Evolutionary conservation across 2,329 filamentous ascomycete species (phyloP), one percentile per base, ranked within the genome.

Genomic region (Ophiostoma angusticollis): DNA sequence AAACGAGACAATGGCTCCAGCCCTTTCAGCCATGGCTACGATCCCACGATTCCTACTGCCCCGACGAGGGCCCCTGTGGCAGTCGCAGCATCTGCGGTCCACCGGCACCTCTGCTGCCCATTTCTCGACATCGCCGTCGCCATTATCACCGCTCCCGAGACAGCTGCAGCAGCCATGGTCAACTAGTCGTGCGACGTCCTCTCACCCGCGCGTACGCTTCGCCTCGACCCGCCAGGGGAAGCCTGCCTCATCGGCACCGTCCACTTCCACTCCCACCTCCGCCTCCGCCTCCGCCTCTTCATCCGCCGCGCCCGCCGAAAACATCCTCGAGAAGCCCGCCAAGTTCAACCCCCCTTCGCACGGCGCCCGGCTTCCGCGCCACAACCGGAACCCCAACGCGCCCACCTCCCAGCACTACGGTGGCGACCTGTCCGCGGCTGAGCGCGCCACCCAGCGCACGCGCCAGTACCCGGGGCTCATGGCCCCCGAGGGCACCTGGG

Each of bases 261-360:
- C n/a, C n/a, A n/a, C n/a, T n/a, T n/a, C n/a, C n/a, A n/a, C n/a
- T n/a, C n/a, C n/a, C n/a, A n/a, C n/a, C n/a, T n/a, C n/a, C n/a
- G n/a, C 32, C 9, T 16, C 32, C 22, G 9, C n/a, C 13, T 11
- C 22, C 22, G n/a, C 33, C 33, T 9, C 3, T 16, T 4, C 32
- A 16, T 6, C 62, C 59, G 46, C 81, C 80, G 53, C 72, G 74
- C 25, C 70, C 78, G 45, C 39, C 7, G 14, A 21, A 33, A 38
- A 40, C 40, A 72, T 85, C 5, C 78, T 98, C 47, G 84, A 84
- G 51, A 85, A 95, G 60, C 89, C 89, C 18, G 72, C 82, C 52
- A 82, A 80, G 57, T 96, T 94, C 68, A 84, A 84, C 34, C 89
- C 91, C 2, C 91, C 91, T 0, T 96, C 89, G 0, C 91, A 96